phyloP scores from a whole-genome alignment of 768 basidiomycete genomes.

The Nidularia pulvinata region DNA sequence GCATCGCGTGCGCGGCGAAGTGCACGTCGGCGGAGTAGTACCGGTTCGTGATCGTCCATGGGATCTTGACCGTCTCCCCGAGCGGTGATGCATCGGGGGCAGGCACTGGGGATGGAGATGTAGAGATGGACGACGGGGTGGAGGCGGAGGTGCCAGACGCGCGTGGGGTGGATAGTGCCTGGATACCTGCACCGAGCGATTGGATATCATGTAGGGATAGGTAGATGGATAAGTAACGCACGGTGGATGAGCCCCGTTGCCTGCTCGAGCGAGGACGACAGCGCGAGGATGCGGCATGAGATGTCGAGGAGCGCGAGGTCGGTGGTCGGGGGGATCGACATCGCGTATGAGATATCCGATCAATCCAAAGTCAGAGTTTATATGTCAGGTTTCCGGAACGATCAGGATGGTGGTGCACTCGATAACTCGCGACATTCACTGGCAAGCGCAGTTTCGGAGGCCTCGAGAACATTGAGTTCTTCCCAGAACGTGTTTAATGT shows the following conservation, averaged over 20 bases:
- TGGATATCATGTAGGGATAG: conserved; percentile 3
- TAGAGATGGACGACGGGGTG: conserved; percentile 5
- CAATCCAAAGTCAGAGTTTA: not conserved
- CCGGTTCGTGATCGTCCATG: conserved; percentile 79
- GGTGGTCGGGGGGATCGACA: not conserved
- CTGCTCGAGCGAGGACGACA: conserved; percentile 22
- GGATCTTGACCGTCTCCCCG: conserved; percentile 32
- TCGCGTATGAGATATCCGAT: not conserved
- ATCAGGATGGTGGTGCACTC: not conserved
- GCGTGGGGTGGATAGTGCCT: not conserved
- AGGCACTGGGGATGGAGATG: not conserved
- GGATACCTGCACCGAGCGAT: conserved; percentile 6
- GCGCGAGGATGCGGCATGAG: conserved; percentile 29
- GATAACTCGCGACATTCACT: not conserved
- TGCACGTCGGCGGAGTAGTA: conserved; percentile 82
- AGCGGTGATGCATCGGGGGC: not conserved
- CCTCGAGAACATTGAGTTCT: not conserved
- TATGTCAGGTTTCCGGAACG: not conserved
- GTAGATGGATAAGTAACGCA: conserved; percentile 12
- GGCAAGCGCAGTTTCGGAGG: too few relatives aligned
- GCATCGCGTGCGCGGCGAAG: conserved; percentile 53
- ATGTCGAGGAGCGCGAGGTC: conserved; percentile 12
- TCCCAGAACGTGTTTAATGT: not conserved
- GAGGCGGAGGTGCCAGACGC: not conserved
- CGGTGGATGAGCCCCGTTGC: conserved; percentile 25